phyloP scores from a whole-genome alignment of 148 eudicot species.

The Camellia japonica region DNA sequence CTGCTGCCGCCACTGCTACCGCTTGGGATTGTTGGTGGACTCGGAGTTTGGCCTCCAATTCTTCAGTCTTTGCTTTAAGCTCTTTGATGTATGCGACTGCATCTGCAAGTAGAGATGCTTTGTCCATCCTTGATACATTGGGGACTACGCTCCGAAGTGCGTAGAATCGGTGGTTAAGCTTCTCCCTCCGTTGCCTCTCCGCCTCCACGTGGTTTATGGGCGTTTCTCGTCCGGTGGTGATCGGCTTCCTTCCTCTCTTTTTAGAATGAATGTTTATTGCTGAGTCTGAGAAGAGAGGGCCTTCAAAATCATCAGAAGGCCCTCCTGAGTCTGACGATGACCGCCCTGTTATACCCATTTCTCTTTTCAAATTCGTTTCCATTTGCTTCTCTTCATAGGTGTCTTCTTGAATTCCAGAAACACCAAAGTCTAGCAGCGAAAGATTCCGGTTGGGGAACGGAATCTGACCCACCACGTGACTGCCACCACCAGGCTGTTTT shows the following conservation, averaged over 20 bases:
- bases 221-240: background rate
- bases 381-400: background rate
- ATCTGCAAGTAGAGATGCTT: conserved; percentile 57
- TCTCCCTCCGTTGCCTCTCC: conserved; percentile 54
- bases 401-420: background rate
- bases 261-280: background rate
- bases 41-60: background rate
- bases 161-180: conserved; percentile 53
- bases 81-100: conserved; percentile 56
- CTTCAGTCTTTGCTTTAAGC: conserved; percentile 25
- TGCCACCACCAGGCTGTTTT: background rate
- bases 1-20: background rate
- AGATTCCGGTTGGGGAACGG: background rate
- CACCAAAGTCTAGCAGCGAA: background rate
- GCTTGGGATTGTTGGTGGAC: background rate
- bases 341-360: background rate
- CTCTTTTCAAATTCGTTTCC: background rate
- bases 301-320: conserved; percentile 17
- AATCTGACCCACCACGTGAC: too few species aligned
- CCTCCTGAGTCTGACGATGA: conserved; percentile 10
- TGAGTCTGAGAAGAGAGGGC: background rate
- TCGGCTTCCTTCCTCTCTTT: conserved; percentile 20
- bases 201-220: conserved; percentile 49
- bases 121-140: conserved; percentile 62
- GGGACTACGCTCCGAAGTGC: conserved; percentile 58